These are phyloP conservation scores for Allium cepa DNA, from an alignment of 106 monocot genomes.

Conservation along the genomic window DNA sequence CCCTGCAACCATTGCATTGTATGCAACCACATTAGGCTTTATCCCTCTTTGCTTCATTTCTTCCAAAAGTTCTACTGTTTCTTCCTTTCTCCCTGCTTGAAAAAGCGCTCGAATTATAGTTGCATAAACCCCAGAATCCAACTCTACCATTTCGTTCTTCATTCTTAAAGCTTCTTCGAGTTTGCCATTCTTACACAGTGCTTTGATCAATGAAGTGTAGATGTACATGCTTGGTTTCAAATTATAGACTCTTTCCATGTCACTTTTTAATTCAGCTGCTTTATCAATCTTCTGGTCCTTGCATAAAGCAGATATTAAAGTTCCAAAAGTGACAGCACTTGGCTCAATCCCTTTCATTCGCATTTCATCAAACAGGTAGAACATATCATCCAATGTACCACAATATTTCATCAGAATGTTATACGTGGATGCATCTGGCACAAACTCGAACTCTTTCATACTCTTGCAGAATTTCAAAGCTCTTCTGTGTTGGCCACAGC, in stretches of 20 bases:
- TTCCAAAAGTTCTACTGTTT: constrained; percentile 48
- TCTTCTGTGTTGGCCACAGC: constrained; percentile 14
- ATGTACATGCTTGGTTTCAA: constrained; percentile 46
- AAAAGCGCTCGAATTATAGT: constrained; percentile 61
- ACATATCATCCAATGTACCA: constrained; percentile 16
- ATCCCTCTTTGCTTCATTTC: constrained; percentile 57
- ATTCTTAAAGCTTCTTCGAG: constrained; percentile 44
- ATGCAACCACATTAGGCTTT: constrained; percentile 40
- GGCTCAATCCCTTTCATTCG: constrained; percentile 29
- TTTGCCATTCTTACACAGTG: constrained; percentile 27
- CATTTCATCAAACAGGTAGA: constrained; percentile 77
- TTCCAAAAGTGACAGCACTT: constrained; percentile 40
- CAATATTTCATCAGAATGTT: constrained; percentile 35
- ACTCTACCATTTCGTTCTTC: constrained; percentile 36
- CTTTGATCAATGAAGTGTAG: constrained; percentile 61
- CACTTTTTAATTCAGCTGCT: constrained; percentile 41
- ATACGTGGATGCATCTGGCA: constrained; percentile 52
- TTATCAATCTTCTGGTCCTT: constrained; percentile 23
- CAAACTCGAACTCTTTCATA: constrained; percentile 7
- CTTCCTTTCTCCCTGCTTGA: constrained; percentile 38
- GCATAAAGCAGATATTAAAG: constrained; percentile 45
- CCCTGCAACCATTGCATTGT: constrained; percentile 78
- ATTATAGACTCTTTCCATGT: constrained; percentile 26
- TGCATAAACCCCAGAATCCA: constrained; percentile 52
- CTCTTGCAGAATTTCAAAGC: constrained; percentile 16